These are phyloP conservation scores for Chlorella vulgaris DNA, from an alignment of 139 green algal species.

Conservation along the genomic window DNA sequence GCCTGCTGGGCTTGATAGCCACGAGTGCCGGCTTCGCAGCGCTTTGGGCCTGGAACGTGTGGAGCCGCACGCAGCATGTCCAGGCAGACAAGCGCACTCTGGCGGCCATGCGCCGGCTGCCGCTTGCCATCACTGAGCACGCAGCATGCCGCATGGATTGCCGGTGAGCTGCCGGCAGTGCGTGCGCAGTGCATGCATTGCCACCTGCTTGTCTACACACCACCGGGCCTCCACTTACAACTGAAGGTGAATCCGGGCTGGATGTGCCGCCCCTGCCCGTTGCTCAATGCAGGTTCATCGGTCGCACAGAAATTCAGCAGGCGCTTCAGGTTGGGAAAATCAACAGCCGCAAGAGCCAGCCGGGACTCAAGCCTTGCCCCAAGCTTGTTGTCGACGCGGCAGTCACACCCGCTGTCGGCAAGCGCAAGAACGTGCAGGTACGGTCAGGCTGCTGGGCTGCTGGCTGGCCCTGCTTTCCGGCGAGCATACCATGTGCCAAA, in stretches of 20 bases:
- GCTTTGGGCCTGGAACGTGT: conserved; percentile 22
- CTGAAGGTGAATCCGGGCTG: too few species aligned
- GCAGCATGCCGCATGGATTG: conserved; percentile 61
- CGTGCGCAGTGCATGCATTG: too few species aligned
- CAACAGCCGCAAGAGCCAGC: conserved; percentile 50
- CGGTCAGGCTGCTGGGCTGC: neutral
- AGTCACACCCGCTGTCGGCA: neutral
- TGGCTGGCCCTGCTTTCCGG: too few species aligned
- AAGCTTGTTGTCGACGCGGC: conserved; percentile 56
- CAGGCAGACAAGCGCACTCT: conserved; percentile 24
- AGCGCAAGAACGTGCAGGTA: conserved; percentile 44
- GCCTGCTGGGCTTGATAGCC: conserved; percentile 13
- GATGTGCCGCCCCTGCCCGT: neutral
- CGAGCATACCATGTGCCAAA: too few species aligned
- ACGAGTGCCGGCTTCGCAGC: conserved; percentile 9
- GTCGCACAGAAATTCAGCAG: conserved; percentile 29
- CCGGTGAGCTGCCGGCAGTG: conserved; percentile 14
- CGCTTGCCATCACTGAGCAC: conserved; percentile 52
- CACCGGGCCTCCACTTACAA: too few species aligned
- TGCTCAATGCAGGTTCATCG: conserved; percentile 40
- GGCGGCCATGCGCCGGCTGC: conserved; percentile 24
- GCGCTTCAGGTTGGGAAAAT: conserved; percentile 40
- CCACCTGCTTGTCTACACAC: neutral
- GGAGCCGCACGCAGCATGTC: neutral
- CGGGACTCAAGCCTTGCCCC: conserved; percentile 41